These are phyloP conservation scores for Paraconiothyrium brasiliense DNA, from an alignment of 2,329 filamentous ascomycete genomes.

Conservation along the genomic window DNA sequence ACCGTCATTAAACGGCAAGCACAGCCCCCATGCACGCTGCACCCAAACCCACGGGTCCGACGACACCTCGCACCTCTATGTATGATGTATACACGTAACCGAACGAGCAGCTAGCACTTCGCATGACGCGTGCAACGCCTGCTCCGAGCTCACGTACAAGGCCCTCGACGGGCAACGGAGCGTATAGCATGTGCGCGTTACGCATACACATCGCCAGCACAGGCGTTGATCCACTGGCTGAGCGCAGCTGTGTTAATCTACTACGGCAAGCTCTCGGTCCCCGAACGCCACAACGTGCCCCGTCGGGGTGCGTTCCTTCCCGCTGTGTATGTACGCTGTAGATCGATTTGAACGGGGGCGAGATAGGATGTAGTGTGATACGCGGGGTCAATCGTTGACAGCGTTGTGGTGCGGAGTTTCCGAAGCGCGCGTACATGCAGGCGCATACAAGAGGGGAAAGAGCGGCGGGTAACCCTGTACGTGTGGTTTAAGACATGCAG, in stretches of 20 bases:
- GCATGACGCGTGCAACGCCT: background rate
- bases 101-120: background rate
- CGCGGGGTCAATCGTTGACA: too few species aligned
- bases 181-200: too few species aligned
- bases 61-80: background rate
- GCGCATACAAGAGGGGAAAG: background rate
- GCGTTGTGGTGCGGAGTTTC: background rate
- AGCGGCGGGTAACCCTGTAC: background rate
- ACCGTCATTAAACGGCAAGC: background rate
- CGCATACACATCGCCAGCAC: background rate
- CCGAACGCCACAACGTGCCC: constrained; percentile 1
- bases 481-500: too few species aligned
- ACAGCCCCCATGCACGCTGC: background rate
- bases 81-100: background rate
- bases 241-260: background rate
- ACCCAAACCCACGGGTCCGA: constrained; percentile 4
- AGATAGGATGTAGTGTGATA: background rate
- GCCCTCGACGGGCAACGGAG: background rate
- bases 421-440: background rate
- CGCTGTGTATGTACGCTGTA: background rate
- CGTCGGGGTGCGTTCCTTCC: background rate
- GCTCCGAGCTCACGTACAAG: background rate
- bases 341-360: background rate
- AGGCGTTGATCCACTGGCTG: background rate
- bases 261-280: background rate